Percentiles rank a stretch among this genome's conserved stretches.
Conservation (phyloP, 306 rosid genomes). For the Dalbergia cultrata region DNA sequence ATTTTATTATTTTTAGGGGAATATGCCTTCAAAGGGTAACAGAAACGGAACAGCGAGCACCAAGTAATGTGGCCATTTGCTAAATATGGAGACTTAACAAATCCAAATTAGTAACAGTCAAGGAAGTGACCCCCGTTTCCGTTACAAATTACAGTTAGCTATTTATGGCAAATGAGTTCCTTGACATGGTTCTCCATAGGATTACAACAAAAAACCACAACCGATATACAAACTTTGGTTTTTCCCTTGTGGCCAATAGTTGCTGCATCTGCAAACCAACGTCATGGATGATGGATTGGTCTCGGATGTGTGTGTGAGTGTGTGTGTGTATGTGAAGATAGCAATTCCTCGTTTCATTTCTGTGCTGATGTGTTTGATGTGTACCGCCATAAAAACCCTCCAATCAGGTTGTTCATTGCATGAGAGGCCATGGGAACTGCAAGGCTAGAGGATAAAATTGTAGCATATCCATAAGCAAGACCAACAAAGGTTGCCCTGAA, state of each 20-base stretch:
- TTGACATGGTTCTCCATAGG: constrained; percentile 1
- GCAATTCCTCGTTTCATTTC: constrained; percentile 30
- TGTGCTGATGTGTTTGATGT: constrained; percentile 53
- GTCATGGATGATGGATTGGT: neutral
- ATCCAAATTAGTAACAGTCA: constrained; percentile 24
- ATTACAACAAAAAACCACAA: constrained; percentile 32
- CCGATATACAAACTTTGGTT: constrained; percentile 6
- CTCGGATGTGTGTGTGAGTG: neutral
- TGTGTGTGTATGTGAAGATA: constrained; percentile 4
- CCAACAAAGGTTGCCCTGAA: constrained; percentile 97
- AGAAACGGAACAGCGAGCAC: constrained; percentile 2
- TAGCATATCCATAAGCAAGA: constrained; percentile 84
- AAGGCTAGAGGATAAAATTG: constrained; percentile 78
- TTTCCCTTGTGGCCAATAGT: constrained; percentile 29
- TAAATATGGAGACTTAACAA: constrained; percentile 36
- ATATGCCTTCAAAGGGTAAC: constrained; percentile 37
- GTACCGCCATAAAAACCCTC: constrained; percentile 81
- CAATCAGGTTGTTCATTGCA: constrained; percentile 83
- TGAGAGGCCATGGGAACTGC: constrained; percentile 90
- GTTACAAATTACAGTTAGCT: constrained; percentile 34
- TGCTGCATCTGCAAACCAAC: constrained; percentile 22
- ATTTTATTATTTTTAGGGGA: constrained; percentile 47
- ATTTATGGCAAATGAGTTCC: constrained; percentile 42
- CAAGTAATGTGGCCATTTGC: constrained; percentile 28
- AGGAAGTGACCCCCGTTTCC: neutral